Evolutionary conservation across 805 yeast species (phyloP), one percentile per base, ranked within the genome.

Genomic region (Candida argentea): DNA sequence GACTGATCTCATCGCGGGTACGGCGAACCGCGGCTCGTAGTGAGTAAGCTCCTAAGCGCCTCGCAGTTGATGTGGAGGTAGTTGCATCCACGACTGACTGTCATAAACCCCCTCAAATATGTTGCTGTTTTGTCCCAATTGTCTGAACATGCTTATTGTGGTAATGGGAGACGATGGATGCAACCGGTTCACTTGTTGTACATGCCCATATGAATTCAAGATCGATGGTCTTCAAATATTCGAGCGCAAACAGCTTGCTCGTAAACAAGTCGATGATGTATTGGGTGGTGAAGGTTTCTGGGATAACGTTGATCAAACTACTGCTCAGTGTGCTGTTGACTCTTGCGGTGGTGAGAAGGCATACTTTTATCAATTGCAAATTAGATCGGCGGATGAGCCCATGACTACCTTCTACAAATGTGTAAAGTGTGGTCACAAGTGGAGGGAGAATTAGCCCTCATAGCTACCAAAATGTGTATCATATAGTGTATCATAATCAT

Each of bases 381-480:
- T 91, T 46, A 70, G 98, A 56, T 82, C 94, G 36, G 98, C 98
- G 2, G 98, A 91, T 68, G 98, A 91, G 61, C 98, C 98, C 14
- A 91, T 91, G 97, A 91, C 98, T 1, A 89, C 97, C 2, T 91
- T 91, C 52, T 89, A 84, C 55, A 86, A 89, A 55, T 91, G 98
- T 61, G 86, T 86, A 20, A 78, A 74, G 37, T 91, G 98, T 63
- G 83, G 84, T 27, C 71, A 85, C 48, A 93, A 89, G 57, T 91
- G 98, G 98, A 80, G 95, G 58, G 98, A 91, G 46, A 91, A 91
- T 46, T 91, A 18, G 20, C 7, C 10, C 9, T 7, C 10, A 18
- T 22, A 8, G 7, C 7, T 22, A 22, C 13, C 7, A 7, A 12
- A 8, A 22, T 6, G 8, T 18, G 20, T 10, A 10, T 7, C 9